Conservation (phyloP, 306 rosid species). For the Alnus glutinosa region DNA sequence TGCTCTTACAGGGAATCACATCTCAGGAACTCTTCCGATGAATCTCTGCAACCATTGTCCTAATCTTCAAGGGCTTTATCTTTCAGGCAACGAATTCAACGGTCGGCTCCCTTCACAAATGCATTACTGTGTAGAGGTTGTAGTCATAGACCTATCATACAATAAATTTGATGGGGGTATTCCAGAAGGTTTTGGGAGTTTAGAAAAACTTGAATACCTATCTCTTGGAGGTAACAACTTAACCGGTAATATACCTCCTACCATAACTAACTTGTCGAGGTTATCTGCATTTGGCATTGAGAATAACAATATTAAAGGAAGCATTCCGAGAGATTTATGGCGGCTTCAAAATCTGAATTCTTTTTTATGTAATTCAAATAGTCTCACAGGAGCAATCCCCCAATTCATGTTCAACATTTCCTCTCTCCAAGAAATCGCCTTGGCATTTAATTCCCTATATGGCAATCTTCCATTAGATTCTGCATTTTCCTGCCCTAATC, state of each 20-base stretch:
- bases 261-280: neutral
- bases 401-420: neutral
- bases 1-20: neutral
- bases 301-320: neutral
- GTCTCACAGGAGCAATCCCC: neutral
- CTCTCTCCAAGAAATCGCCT: neutral
- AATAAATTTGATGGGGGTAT: neutral
- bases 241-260: neutral
- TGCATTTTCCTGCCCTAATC: neutral
- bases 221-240: neutral
- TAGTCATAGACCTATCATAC: neutral
- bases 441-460: neutral
- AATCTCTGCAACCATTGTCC: neutral
- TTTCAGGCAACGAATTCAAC: neutral
- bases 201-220: neutral
- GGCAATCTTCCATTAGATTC: neutral
- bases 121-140: neutral
- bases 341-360: neutral
- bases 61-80: neutral
- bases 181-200: neutral
- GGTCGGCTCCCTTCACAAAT: neutral
- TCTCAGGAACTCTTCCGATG: neutral
- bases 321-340: neutral
- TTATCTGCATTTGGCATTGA: neutral
- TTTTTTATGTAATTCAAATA: fast-evolving